phyloP scores from a whole-genome alignment of 345 rosid species.

The Citrus cavaleriei region DNA sequence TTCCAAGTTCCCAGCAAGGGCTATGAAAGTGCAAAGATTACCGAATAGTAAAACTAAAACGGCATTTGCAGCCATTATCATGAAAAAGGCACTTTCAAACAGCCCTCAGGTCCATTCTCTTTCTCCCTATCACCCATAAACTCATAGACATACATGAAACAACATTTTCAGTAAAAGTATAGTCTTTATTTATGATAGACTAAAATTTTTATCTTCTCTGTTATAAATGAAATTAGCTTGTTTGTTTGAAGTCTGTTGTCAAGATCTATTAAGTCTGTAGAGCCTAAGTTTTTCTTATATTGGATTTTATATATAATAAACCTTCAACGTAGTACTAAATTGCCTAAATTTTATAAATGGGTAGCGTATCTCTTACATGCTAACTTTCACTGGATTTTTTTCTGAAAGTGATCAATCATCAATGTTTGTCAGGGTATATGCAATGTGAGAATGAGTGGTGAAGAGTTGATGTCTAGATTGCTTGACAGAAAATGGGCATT shows the following conservation, averaged over 20 bases:
- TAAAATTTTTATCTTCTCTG: background rate
- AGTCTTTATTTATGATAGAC: background rate
- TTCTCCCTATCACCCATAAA: background rate
- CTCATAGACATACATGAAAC: background rate
- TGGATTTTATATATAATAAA: background rate
- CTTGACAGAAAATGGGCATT: slow-evolving; percentile 73
- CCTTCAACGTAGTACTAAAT: background rate
- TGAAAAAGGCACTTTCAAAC: slow-evolving; percentile 5
- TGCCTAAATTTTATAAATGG: background rate
- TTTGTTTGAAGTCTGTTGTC: background rate
- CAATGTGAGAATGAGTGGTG: slow-evolving; percentile 24
- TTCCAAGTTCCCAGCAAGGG: background rate
- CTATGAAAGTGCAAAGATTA: slow-evolving; percentile 20
- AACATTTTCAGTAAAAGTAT: background rate
- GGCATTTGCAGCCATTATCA: slow-evolving; percentile 5
- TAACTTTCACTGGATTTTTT: background rate
- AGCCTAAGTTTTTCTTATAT: background rate
- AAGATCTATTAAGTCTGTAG: background rate
- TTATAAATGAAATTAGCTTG: background rate
- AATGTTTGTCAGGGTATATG: slow-evolving; percentile 30
- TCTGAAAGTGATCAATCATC: background rate
- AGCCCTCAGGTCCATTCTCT: slow-evolving; percentile 20
- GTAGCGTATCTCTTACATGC: background rate
- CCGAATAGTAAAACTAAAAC: slow-evolving; percentile 12
- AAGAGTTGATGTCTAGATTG: slow-evolving; percentile 39